phyloP scores from a whole-genome alignment of 148 eudicot species.

The Cornus kousa region DNA sequence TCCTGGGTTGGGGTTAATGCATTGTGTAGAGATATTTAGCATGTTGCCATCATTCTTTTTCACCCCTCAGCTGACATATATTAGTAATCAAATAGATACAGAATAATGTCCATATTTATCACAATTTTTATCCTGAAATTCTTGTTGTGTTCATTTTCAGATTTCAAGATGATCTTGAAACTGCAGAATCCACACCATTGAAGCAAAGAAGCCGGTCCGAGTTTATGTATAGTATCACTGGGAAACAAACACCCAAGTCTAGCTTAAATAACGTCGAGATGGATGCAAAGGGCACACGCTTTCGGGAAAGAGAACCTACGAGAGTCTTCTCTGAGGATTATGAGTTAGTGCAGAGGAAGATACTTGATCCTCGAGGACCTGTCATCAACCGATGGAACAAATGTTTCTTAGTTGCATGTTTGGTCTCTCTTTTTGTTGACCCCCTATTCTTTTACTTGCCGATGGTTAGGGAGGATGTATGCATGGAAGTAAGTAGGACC shows the following conservation, averaged over 20 bases:
- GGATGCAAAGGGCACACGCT: neutral
- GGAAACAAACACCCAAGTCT: neutral
- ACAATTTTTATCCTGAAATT: neutral
- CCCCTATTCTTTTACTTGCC: constrained; percentile 26
- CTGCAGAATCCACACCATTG: neutral
- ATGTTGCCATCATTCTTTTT: no score
- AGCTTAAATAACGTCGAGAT: neutral
- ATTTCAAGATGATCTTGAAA: constrained; percentile 5
- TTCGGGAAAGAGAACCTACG: neutral
- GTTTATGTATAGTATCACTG: no score
- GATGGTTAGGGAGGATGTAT: constrained; percentile 5
- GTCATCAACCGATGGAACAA: constrained; percentile 2
- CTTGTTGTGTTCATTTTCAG: neutral
- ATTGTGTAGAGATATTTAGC: no score
- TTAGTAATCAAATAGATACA: no score
- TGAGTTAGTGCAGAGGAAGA: neutral
- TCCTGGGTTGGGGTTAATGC: no score
- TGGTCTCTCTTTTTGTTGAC: constrained; percentile 18
- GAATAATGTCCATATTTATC: neutral
- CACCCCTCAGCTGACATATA: no score
- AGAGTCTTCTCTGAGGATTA: constrained; percentile 13
- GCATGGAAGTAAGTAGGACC: constrained; percentile 11
- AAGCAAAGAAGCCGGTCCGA: neutral
- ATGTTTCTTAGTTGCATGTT: neutral
- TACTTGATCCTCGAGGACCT: constrained; percentile 3